Evolutionary conservation across 2,329 filamentous ascomycete genomes (phyloP), one percentile per base, ranked within the genome.

Genomic region (Colletotrichum spinosum): DNA sequence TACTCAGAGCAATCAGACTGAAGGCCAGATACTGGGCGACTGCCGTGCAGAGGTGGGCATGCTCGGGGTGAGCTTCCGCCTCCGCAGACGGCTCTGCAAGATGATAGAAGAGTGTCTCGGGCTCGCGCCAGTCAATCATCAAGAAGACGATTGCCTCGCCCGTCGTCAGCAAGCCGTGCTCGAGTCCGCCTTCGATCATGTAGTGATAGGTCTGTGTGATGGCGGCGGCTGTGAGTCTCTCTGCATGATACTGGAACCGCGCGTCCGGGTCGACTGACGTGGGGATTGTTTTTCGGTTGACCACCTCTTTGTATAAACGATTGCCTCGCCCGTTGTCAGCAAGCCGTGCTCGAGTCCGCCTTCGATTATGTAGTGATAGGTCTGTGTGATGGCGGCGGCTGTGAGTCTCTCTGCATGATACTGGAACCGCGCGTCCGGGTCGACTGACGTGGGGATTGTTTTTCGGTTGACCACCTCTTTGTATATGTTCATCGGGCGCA

Each of bases 361-460:
- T 54, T 80, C 69, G 10, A 86, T 77, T 77, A 86, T 86, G 70
- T 85, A 84, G 41, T 81, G 76, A 68, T 81, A 86, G 1, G 77
- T 79, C 71, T 86, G 79, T 5, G 80, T 80, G 42, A 86, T 71
- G 11, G 82, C 77, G 33, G 81, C 77, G 8, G 77, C 38, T 4
- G 12, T 39, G 12, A 39, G 38, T 39, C 38, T 39, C 38, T 39
- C 12, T 4, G 12, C 12, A 39, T 39, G 12, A 4, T 39, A 39
- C 38, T 39, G 12, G 12, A 39, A 39, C 38, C 12, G 12, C 38
- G 12, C 12, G 2, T 39, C 12, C 4, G 12, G 38, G 38, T 39
- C 12, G 12, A 41, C 38, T 41, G 6, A 41, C 8, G 5, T 41
- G 1, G 9, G 6, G 38, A 41, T 41, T 8, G 5, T 41, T 6